Percentiles rank a stretch among this genome's conserved stretches.
Evolutionary conservation across 352 stramenopile genomes (phyloP).

Genomic region (Pythium phragmiticola): DNA sequence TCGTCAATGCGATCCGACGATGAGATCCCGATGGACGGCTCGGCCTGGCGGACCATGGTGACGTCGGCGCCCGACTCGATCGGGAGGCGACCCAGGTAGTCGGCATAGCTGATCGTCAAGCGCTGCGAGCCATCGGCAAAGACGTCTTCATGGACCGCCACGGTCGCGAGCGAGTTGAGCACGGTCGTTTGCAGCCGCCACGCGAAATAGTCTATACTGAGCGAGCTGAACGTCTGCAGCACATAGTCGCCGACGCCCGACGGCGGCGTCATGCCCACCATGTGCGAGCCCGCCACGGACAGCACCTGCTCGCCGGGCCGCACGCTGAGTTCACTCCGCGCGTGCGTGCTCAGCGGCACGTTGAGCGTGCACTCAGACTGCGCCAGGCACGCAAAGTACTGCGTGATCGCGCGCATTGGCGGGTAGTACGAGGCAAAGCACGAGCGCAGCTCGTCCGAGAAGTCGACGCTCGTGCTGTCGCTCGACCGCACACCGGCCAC

Average conservation of each 20-base stretch:
- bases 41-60: background rate
- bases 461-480: background rate
- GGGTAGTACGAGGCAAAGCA: background rate
- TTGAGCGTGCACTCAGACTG: background rate
- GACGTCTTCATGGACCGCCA: background rate
- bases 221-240: background rate
- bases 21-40: background rate
- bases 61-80: background rate
- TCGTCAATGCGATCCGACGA: background rate
- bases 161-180: background rate
- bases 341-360: background rate
- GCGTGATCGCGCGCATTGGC: background rate
- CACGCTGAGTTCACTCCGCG: background rate
- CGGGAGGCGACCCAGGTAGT: constrained; percentile 10
- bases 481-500: background rate
- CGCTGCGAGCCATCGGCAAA: background rate
- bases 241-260: background rate
- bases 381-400: constrained; percentile 12
- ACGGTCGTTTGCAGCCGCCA: background rate
- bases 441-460: background rate
- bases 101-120: constrained; percentile 3
- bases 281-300: background rate
- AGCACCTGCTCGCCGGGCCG: constrained; percentile 8
- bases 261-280: constrained; percentile 5
- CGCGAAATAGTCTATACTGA: background rate